Conservation (phyloP, 495 filamentous ascomycete species). For the Lophiostoma macrostomum region DNA sequence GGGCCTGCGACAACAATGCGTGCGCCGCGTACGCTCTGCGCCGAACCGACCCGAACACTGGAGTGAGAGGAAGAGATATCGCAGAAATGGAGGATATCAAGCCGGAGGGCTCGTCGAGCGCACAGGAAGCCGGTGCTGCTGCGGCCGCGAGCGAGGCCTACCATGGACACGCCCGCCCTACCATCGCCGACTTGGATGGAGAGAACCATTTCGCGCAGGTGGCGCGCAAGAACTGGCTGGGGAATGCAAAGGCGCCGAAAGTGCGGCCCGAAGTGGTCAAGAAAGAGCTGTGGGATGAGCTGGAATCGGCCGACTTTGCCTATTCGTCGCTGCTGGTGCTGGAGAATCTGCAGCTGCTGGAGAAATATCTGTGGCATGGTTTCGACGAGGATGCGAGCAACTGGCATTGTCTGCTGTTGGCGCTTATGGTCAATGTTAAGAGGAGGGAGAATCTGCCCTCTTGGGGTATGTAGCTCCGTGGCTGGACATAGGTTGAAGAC, state of each 20-base stretch:
- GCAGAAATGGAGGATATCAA: constrained; percentile 21
- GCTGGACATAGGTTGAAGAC: neutral
- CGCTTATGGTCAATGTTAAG: constrained; percentile 82
- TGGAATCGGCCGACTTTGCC: constrained; percentile 78
- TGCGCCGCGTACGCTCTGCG: neutral
- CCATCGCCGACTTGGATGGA: constrained; percentile 65
- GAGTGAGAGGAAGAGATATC: neutral
- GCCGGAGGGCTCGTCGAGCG: neutral
- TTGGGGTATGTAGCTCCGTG: constrained; percentile 58
- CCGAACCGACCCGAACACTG: neutral
- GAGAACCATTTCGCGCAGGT: constrained; percentile 79
- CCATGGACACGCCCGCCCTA: constrained; percentile 23
- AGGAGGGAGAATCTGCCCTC: constrained; percentile 79
- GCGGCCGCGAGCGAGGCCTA: neutral
- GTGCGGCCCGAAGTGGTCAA: constrained; percentile 84
- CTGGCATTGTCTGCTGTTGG: constrained; percentile 81
- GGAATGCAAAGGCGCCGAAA: constrained; percentile 61
- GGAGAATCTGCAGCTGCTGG: constrained; percentile 86
- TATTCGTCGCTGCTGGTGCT: constrained; percentile 73
- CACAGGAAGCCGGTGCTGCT: constrained; percentile 1
- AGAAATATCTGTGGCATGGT: constrained; percentile 93
- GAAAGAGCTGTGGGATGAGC: constrained; percentile 82
- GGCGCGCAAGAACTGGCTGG: constrained; percentile 82
- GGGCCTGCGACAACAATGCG: constrained; percentile 13
- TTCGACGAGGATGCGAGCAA: constrained; percentile 88